Percentiles rank a stretch among this genome's conserved stretches.
Conservation (phyloP, 2,329 filamentous ascomycete species). For the Xylaria sp. region DNA sequence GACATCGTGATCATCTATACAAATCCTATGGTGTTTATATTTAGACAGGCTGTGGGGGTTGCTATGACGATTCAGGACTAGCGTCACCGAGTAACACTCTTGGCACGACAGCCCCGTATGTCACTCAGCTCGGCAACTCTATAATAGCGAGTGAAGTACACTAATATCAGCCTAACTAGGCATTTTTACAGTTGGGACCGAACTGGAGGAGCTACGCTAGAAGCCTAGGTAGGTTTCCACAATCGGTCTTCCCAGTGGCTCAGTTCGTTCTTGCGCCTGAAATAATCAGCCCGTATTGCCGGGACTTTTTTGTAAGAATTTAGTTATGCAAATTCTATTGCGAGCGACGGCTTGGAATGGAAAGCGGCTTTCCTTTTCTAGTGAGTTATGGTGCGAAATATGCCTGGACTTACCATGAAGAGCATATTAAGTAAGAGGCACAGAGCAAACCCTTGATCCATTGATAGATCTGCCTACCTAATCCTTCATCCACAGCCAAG, state of each 20-base stretch:
- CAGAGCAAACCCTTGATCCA: no score
- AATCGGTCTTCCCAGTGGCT: conserved; percentile 10
- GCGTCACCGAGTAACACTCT: neutral
- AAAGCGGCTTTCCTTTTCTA: neutral
- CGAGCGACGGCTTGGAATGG: neutral
- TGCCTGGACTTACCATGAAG: no score
- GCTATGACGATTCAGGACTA: neutral
- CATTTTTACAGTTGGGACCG: conserved; percentile 1
- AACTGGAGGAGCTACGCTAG: conserved; percentile 24
- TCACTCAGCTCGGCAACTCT: conserved; percentile 17
- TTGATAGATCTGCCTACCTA: no score
- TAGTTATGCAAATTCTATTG: neutral
- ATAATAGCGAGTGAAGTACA: neutral
- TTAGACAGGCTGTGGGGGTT: conserved; percentile 27
- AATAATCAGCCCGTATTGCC: neutral
- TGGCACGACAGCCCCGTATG: conserved; percentile 18
- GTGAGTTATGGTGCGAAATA: neutral
- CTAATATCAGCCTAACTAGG: conserved; percentile 13
- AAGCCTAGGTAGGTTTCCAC: conserved; percentile 1
- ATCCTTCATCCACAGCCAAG: neutral
- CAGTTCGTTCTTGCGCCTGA: conserved; percentile 3
- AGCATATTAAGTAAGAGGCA: no score
- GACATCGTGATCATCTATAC: conserved; percentile 30
- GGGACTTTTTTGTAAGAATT: conserved; percentile 8
- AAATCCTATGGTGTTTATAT: conserved; percentile 36